Evolutionary conservation across 2,329 filamentous ascomycete species (phyloP).

Genomic region (Aspergillus vadensis): DNA sequence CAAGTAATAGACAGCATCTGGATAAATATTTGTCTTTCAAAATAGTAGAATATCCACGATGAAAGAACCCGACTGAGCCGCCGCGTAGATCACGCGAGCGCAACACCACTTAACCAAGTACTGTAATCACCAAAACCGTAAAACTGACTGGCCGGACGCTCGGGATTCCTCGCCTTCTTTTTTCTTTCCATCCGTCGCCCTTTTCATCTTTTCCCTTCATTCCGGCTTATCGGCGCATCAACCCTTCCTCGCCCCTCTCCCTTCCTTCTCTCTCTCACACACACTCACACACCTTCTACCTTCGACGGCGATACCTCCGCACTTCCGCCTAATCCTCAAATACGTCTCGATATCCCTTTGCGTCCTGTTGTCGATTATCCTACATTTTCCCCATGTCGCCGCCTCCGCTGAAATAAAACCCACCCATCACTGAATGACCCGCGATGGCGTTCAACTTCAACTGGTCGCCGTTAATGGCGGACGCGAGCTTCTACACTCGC

Average conservation of each 20-base stretch:
- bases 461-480: slow-evolving; percentile 98
- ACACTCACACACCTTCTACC: not conserved
- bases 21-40: no score
- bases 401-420: slow-evolving; percentile 9
- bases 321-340: slow-evolving; percentile 6
- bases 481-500: slow-evolving; percentile 85
- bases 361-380: slow-evolving; percentile 1
- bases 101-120: not conserved
- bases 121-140: not conserved
- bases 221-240: slow-evolving; percentile 23
- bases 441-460: slow-evolving; percentile 99
- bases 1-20: no score
- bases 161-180: slow-evolving; percentile 20
- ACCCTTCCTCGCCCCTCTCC: slow-evolving; percentile 25
- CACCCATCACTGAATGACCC: slow-evolving; percentile 30
- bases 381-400: slow-evolving; percentile 6
- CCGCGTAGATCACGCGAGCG: slow-evolving; percentile 27
- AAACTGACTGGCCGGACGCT: slow-evolving; percentile 13
- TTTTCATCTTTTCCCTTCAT: slow-evolving; percentile 19
- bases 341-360: slow-evolving; percentile 7
- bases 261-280: slow-evolving; percentile 7
- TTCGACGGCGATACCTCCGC: slow-evolving; percentile 18
- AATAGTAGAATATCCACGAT: no score
- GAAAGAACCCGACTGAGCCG: not conserved
- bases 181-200: slow-evolving; percentile 15